phyloP scores from a whole-genome alignment of 1,284 basidiomycete genomes.

The Fomes fomentarius region DNA sequence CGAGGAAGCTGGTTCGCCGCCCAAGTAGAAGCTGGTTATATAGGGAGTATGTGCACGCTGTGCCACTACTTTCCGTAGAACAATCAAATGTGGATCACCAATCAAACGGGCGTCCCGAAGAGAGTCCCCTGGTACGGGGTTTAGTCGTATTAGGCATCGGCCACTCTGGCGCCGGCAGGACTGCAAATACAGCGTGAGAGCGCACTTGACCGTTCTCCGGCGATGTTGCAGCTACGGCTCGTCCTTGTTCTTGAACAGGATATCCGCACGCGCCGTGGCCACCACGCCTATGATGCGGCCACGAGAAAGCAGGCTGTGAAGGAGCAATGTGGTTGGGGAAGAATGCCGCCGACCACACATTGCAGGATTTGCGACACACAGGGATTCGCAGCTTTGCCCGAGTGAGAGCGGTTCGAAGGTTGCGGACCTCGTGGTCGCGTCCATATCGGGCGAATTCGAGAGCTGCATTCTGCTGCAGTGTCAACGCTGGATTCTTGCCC shows the following conservation, averaged over 20 bases:
- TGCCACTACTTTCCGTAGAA: conserved; percentile 19
- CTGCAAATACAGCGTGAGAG: not conserved
- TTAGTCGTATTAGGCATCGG: conserved; percentile 1
- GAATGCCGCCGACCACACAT: not conserved
- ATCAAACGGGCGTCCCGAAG: conserved; percentile 6
- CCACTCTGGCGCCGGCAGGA: not conserved
- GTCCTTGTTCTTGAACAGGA: not conserved
- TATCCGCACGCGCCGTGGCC: not conserved
- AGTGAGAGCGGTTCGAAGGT: conserved; percentile 18
- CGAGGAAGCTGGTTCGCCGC: conserved; percentile 3
- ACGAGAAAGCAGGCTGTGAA: not conserved
- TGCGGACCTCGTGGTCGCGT: conserved; percentile 7
- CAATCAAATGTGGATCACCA: conserved; percentile 20
- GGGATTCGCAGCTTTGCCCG: conserved; percentile 18
- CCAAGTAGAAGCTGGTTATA: conserved; percentile 16
- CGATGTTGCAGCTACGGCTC: not conserved
- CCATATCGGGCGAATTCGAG: conserved; percentile 3
- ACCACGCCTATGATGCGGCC: too few species aligned
- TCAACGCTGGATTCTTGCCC: not conserved
- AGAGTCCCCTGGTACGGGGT: not conserved
- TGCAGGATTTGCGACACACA: not conserved
- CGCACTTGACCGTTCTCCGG: not conserved
- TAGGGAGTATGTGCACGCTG: conserved; percentile 16
- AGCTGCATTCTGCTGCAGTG: not conserved
- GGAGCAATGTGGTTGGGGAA: not conserved